phyloP scores from a whole-genome alignment of 176 grass and related monocot species.

The Hordeum vulgare region DNA sequence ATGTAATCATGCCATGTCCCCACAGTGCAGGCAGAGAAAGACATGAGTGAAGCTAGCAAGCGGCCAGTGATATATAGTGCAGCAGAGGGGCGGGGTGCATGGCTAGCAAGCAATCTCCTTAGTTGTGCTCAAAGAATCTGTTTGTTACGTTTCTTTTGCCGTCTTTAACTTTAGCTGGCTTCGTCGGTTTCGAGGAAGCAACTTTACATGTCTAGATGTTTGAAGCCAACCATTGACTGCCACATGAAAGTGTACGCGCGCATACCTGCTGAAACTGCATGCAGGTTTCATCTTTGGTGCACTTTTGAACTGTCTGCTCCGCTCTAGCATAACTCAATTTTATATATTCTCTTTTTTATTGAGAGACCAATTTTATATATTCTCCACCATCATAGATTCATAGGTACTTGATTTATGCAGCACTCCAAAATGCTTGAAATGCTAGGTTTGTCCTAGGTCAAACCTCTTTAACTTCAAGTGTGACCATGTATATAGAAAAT shows the following conservation, averaged over 20 bases:
- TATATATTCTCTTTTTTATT: no score
- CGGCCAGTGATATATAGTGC: slow-evolving; percentile 8
- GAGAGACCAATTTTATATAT: neutral
- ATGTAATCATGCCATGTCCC: slow-evolving; percentile 45
- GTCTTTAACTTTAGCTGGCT: slow-evolving; percentile 47
- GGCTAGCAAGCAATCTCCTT: slow-evolving; percentile 53
- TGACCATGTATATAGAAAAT: no score
- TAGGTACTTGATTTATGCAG: neutral
- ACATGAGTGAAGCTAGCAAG: slow-evolving; percentile 13
- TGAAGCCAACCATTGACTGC: slow-evolving; percentile 74
- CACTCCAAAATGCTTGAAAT: no score
- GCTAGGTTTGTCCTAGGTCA: no score
- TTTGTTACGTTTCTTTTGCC: slow-evolving; percentile 42
- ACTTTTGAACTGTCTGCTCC: slow-evolving; percentile 11
- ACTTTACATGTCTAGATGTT: slow-evolving; percentile 68
- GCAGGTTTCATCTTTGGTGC: slow-evolving; percentile 15
- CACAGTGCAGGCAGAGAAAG: slow-evolving; percentile 40
- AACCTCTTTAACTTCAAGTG: no score
- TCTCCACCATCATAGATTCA: no score
- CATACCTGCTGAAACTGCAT: slow-evolving; percentile 33
- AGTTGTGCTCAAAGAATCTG: slow-evolving; percentile 71
- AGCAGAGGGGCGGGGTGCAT: slow-evolving; percentile 15
- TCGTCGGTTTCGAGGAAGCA: slow-evolving; percentile 43
- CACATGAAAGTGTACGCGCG: slow-evolving; percentile 33
- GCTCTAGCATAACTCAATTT: neutral